Evolutionary conservation across 164 flowering plant genomes (phyloP).

Genomic region (Hamamelis virginiana): DNA sequence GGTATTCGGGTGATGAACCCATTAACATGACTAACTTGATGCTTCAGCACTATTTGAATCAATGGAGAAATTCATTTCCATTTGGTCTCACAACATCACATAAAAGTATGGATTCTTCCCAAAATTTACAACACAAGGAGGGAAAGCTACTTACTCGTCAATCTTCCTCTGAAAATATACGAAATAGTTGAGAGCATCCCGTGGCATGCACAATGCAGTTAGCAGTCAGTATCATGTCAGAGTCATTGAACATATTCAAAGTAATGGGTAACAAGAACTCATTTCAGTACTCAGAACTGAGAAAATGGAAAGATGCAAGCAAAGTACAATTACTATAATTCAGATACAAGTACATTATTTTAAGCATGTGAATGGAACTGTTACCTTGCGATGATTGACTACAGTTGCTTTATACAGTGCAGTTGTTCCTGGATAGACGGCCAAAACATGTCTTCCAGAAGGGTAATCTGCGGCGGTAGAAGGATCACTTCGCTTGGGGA

Average conservation of each 20-base stretch:
- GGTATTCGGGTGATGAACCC: no score
- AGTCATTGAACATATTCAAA: not conserved
- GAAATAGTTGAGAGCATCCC: constrained; percentile 16
- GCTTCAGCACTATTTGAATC: no score
- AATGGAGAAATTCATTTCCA: no score
- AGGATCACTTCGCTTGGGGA: constrained; percentile 75
- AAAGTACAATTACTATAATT: not conserved
- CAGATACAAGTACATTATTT: not conserved
- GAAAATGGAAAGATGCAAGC: not conserved
- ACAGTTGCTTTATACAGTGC: constrained; percentile 97
- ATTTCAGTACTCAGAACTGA: not conserved
- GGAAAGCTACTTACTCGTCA: constrained; percentile 78
- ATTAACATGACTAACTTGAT: no score
- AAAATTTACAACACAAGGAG: not conserved
- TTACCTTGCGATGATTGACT: constrained; percentile 80
- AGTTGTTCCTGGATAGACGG: constrained; percentile 94
- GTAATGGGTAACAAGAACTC: not conserved
- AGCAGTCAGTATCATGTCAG: constrained; percentile 13
- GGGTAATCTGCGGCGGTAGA: constrained; percentile 71
- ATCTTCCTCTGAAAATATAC: constrained; percentile 62
- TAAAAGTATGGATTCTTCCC: not conserved
- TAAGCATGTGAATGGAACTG: not conserved
- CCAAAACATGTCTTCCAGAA: constrained; percentile 81
- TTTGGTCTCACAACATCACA: no score
- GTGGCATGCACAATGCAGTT: constrained; percentile 20